phyloP scores from a whole-genome alignment of 345 rosid species.

The Psidium guajava region DNA sequence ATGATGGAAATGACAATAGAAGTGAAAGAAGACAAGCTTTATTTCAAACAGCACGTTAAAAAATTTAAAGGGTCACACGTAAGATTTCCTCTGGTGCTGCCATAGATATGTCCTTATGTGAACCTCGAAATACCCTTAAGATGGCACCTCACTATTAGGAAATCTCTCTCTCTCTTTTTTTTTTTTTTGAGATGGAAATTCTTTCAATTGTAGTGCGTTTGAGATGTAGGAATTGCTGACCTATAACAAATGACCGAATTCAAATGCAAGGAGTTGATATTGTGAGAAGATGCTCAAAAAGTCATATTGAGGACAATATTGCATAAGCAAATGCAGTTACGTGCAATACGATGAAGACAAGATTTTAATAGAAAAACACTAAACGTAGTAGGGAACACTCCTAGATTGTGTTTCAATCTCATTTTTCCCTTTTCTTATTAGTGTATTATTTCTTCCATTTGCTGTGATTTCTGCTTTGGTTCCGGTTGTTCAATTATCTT shows the following conservation, averaged over 20 bases:
- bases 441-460: neutral
- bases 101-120: neutral
- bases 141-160: neutral
- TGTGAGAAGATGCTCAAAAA: neutral
- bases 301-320: neutral
- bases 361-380: neutral
- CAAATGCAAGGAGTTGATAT: neutral
- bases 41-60: neutral
- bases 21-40: neutral
- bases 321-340: neutral
- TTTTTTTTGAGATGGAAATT: neutral
- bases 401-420: neutral
- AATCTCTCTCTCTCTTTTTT: neutral
- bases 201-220: neutral
- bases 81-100: neutral
- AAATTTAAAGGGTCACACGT: neutral
- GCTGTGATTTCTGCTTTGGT: neutral
- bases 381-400: neutral
- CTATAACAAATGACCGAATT: neutral
- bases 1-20: neutral
- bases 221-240: neutral
- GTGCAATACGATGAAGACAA: neutral
- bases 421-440: neutral
- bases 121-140: neutral
- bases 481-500: neutral